Evolutionary conservation across 352 stramenopile genomes (phyloP).

Genomic region (Phytopythium ostracodes): DNA sequence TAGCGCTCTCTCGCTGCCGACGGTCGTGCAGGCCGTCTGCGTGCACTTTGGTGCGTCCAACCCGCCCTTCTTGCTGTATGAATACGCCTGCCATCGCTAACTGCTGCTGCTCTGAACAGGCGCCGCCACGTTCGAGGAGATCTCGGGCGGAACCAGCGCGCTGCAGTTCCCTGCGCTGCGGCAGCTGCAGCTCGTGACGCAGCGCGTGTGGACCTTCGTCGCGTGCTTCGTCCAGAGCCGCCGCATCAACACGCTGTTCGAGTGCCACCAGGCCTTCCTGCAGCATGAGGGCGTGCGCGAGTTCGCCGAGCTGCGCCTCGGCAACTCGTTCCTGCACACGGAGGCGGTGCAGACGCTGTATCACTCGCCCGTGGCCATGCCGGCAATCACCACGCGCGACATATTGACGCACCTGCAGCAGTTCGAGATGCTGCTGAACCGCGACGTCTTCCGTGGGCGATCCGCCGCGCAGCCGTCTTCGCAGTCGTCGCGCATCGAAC

Average conservation of each 20-base stretch:
- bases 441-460: constrained; percentile 50
- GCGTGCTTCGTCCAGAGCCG: constrained; percentile 72
- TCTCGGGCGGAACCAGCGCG: constrained; percentile 30
- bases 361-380: constrained; percentile 32
- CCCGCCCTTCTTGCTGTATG: background rate
- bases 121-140: constrained; percentile 47
- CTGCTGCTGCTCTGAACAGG: constrained; percentile 15
- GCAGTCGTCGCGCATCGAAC: constrained; percentile 49
- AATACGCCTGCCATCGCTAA: background rate
- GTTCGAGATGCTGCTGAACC: constrained; percentile 58
- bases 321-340: constrained; percentile 76
- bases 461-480: background rate
- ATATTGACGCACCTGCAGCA: constrained; percentile 60
- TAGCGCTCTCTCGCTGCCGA: constrained; percentile 48
- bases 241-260: constrained; percentile 67
- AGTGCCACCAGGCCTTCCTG: constrained; percentile 67
- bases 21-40: constrained; percentile 51
- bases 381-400: constrained; percentile 60
- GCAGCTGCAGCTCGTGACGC: constrained; percentile 59
- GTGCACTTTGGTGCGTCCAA: constrained; percentile 48
- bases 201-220: constrained; percentile 79
- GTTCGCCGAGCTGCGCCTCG: constrained; percentile 67
- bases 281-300: constrained; percentile 57
- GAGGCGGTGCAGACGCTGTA: constrained; percentile 80
- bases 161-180: constrained; percentile 45